Percentiles rank a stretch among this genome's conserved stretches.
Conservation (phyloP, 352 stramenopile genomes). For the Phytopythium boreale region DNA sequence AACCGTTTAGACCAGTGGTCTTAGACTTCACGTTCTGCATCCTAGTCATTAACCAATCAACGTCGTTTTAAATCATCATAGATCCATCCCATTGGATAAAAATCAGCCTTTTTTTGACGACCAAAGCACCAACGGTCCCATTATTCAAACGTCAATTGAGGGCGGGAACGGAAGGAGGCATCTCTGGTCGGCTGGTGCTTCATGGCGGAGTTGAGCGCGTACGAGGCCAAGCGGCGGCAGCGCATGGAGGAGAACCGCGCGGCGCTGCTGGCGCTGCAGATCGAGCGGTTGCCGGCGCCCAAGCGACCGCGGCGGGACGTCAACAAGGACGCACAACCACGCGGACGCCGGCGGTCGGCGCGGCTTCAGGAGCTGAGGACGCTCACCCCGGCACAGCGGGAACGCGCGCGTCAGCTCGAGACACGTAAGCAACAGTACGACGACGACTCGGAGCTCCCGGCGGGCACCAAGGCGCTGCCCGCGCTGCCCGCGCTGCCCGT, state of each 20-base stretch:
- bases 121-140: too few species aligned
- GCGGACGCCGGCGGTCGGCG: background rate
- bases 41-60: too few species aligned
- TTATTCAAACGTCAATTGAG: too few species aligned
- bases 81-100: background rate
- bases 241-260: conserved; percentile 51
- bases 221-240: conserved; percentile 58
- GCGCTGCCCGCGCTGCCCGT: background rate
- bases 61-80: too few species aligned
- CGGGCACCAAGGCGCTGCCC: background rate
- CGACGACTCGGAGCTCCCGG: background rate
- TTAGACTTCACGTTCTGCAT: too few species aligned
- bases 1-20: too few species aligned
- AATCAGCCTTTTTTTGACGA: background rate
- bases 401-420: background rate
- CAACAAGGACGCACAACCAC: background rate
- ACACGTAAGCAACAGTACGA: background rate
- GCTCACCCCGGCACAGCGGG: too few species aligned
- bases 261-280: conserved; percentile 33
- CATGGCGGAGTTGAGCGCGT: conserved; percentile 26
- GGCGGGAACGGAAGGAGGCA: too few species aligned
- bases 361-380: background rate
- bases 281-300: conserved; percentile 14
- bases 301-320: conserved; percentile 6
- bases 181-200: too few species aligned